Evolutionary conservation across 2,329 filamentous ascomycete genomes (phyloP).

Genomic region (Hypomyces rosellus): DNA sequence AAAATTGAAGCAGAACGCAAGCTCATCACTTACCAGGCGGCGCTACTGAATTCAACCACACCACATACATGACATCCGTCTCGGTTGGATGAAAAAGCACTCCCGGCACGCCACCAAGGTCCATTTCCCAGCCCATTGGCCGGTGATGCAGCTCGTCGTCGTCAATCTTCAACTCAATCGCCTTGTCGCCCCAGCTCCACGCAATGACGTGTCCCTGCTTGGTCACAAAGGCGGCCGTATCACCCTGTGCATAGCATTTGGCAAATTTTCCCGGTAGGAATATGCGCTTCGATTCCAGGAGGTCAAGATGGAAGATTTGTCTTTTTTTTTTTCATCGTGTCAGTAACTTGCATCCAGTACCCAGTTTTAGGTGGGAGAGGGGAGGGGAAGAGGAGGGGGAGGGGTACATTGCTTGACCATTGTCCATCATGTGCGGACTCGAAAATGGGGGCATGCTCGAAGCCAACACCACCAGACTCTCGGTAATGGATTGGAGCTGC

Average conservation of each 20-base stretch:
- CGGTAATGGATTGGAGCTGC: constrained; percentile 17
- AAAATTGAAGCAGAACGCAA: neutral
- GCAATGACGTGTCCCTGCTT: constrained; percentile 15
- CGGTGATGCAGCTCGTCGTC: constrained; percentile 1
- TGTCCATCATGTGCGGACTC: constrained; percentile 2
- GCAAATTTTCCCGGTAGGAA: constrained; percentile 14
- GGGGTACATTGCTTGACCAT: constrained; percentile 9
- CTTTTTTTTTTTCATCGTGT: constrained; percentile 3
- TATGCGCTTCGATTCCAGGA: constrained; percentile 15
- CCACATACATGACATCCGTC: constrained; percentile 14
- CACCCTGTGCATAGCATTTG: constrained; percentile 15
- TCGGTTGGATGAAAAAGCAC: constrained; percentile 18
- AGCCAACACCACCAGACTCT: constrained; percentile 16
- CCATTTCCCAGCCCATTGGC: neutral
- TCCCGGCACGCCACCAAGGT: constrained; percentile 14
- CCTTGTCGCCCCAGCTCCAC: constrained; percentile 18
- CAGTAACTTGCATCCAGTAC: neutral
- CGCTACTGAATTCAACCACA: constrained; percentile 9
- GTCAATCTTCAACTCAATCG: constrained; percentile 14
- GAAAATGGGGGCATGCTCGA: constrained; percentile 2
- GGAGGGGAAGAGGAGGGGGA: too few species aligned
- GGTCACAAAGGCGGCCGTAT: constrained; percentile 17
- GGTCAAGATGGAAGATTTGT: constrained; percentile 16
- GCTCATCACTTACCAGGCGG: constrained; percentile 6
- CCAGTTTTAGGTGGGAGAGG: too few species aligned